Conservation (phyloP, 805 yeast genomes). For the Ogataea neopini region DNA sequence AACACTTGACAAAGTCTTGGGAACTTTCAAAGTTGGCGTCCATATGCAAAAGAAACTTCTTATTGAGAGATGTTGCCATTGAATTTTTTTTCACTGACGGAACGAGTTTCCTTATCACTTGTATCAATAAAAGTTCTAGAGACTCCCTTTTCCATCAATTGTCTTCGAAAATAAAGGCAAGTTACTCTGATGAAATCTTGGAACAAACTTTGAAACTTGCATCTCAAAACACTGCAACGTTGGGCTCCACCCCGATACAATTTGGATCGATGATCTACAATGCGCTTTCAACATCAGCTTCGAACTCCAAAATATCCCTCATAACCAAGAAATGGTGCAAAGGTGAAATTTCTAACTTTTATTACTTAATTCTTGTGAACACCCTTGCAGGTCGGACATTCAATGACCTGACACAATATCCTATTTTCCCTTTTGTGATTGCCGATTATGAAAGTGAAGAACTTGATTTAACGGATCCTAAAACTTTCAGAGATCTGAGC, state of each 20-base stretch:
- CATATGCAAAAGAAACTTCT: constrained; percentile 71
- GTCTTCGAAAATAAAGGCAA: constrained; percentile 48
- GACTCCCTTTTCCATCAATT: constrained; percentile 56
- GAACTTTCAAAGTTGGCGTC: constrained; percentile 57
- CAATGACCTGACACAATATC: constrained; percentile 87
- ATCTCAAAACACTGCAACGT: constrained; percentile 31
- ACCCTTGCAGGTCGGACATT: constrained; percentile 87
- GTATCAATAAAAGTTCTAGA: constrained; percentile 51
- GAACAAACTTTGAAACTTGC: constrained; percentile 54
- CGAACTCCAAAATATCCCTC: constrained; percentile 35
- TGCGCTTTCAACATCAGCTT: constrained; percentile 37
- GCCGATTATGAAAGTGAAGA: constrained; percentile 75
- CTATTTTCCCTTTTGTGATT: constrained; percentile 89
- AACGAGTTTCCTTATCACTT: constrained; percentile 66
- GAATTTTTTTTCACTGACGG: constrained; percentile 79
- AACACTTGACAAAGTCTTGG: constrained; percentile 61
- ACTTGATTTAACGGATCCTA: constrained; percentile 64
- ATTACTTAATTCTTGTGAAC: constrained; percentile 75
- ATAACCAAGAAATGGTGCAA: constrained; percentile 72
- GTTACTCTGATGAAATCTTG: constrained; percentile 55
- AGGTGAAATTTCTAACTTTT: constrained; percentile 82
- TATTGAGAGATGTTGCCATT: constrained; percentile 76
- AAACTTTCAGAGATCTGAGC: constrained; percentile 68
- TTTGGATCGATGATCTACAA: constrained; percentile 45
- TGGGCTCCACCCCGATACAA: constrained; percentile 14